Percentiles rank a stretch among this genome's conserved stretches.
These are phyloP conservation scores for Lathyrus oleraceus DNA, from an alignment of 306 rosid species.

Conservation along the genomic window DNA sequence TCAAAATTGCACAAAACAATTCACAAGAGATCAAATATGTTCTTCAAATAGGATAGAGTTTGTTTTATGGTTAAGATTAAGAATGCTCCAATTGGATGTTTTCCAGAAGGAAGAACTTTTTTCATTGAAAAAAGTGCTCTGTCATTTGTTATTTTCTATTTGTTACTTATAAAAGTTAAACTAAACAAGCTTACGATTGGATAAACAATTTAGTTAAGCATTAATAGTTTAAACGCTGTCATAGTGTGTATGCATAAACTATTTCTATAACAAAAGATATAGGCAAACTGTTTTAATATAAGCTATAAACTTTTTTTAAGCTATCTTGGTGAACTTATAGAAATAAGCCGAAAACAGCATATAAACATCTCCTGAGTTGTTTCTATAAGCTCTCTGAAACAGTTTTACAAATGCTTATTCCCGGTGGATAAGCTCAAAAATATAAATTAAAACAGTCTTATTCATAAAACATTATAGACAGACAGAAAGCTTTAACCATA, in stretches of 20 bases:
- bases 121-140: not conserved
- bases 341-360: not conserved
- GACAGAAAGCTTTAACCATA: not conserved
- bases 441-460: not conserved
- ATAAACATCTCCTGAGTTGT: not conserved
- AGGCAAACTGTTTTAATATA: not conserved
- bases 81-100: not conserved
- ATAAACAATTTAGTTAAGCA: too few relatives aligned
- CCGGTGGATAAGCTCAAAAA: not conserved
- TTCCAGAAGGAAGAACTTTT: not conserved
- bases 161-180: not conserved
- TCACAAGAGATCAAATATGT: slow-evolving; percentile 3
- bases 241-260: too few relatives aligned
- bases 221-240: too few relatives aligned
- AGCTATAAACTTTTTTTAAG: not conserved
- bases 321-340: not conserved
- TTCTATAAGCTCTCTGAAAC: not conserved
- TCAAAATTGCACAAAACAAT: not conserved
- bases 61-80: not conserved
- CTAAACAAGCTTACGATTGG: not conserved
- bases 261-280: too few relatives aligned
- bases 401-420: not conserved
- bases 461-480: not conserved
- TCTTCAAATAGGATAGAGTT: not conserved
- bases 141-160: not conserved